A percentile compares a stretch with the other conserved stretches of the same genome.
These are phyloP conservation scores for Boletus subparvulus DNA, from an alignment of 768 basidiomycete species.

Conservation along the genomic window DNA sequence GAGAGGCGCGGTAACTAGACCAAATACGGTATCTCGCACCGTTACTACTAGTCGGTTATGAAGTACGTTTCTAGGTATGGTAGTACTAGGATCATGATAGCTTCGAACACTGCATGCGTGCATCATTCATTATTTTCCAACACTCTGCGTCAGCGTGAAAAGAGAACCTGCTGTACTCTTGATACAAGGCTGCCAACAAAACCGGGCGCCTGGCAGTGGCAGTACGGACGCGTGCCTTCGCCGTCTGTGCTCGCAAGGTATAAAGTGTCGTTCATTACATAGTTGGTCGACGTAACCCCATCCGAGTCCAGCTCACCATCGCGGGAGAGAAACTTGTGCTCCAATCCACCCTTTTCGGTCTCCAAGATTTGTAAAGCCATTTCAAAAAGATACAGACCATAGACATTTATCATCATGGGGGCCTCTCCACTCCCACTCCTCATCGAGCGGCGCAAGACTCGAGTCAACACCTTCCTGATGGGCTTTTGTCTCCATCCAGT, in stretches of 20 bases:
- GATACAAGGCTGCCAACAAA: no score
- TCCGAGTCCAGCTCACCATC: neutral
- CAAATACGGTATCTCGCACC: neutral
- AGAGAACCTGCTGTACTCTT: no score
- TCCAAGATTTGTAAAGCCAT: neutral
- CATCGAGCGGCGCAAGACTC: constrained; percentile 6
- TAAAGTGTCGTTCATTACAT: neutral
- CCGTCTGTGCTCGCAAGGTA: no score
- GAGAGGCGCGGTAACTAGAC: neutral
- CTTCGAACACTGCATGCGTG: neutral
- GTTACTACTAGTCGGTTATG: neutral
- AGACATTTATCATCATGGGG: constrained; percentile 1
- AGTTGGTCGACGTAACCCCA: neutral
- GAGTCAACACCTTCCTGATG: constrained; percentile 3
- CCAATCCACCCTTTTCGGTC: neutral
- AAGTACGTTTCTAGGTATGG: neutral
- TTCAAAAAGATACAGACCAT: constrained; percentile 15
- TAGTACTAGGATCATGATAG: neutral
- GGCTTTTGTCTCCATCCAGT: constrained; percentile 27
- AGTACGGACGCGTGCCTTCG: no score
- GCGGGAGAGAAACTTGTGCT: neutral
- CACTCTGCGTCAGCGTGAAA: no score
- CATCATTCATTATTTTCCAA: neutral
- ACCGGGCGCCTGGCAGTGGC: no score
- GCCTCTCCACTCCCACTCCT: constrained; percentile 19